A percentile compares a stretch with the other conserved stretches of the same genome.
These are phyloP conservation scores for Eudorina sp. DNA, from an alignment of 139 green algal genomes.

Conservation along the genomic window DNA sequence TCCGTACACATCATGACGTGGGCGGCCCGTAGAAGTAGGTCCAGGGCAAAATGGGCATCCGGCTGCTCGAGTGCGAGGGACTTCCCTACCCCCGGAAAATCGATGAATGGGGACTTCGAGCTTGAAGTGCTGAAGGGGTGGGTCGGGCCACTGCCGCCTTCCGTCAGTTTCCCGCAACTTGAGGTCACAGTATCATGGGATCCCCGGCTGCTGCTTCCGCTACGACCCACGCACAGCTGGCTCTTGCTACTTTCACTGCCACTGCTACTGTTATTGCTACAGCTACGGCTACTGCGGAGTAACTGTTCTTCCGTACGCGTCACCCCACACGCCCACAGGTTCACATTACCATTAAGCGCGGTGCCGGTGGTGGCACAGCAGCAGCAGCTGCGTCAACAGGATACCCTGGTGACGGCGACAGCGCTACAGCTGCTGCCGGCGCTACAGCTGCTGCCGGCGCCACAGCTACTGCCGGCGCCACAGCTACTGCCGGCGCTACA, in stretches of 20 bases:
- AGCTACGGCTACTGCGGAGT: background rate
- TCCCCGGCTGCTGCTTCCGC: background rate
- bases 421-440: background rate
- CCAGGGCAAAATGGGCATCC: background rate
- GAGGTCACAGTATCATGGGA: background rate
- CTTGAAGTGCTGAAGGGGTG: no score
- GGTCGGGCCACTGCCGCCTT: no score
- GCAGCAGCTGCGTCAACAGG: background rate
- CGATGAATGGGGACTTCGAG: no score
- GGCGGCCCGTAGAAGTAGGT: background rate
- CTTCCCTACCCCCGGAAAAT: no score
- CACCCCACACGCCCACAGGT: background rate
- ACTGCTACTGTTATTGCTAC: no score
- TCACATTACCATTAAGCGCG: slow-evolving; percentile 8
- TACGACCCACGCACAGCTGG: background rate
- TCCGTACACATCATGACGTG: background rate
- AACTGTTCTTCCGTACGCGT: background rate
- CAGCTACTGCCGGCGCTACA: background rate
- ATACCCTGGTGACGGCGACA: background rate
- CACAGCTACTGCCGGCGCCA: background rate
- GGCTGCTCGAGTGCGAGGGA: background rate
- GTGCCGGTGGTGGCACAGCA: background rate
- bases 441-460: background rate
- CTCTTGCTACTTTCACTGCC: background rate
- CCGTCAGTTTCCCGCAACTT: no score